Base-by-base conservation (phyloP, 768 basidiomycete species). In the Kwoniella shandongensis region DNA sequence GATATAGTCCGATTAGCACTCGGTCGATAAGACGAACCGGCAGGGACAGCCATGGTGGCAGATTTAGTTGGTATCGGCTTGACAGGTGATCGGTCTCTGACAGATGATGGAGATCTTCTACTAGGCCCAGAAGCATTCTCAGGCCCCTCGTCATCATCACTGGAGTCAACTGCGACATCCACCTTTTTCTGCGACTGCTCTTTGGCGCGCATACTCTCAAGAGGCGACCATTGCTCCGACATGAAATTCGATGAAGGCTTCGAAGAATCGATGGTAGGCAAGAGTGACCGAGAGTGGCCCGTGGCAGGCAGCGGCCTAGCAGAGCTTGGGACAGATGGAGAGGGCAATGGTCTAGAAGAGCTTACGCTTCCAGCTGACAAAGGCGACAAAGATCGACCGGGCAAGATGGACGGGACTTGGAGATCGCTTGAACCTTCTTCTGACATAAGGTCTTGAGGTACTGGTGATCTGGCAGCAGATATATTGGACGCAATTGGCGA, bases 121-220 rank as follows among this genome's bases (percentile, higher is more conserved):
- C 44, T 36, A 7, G 44, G 46, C 10, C 59, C 48, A 5, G 62
- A 57, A n/a, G 69, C 66, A 20, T 57, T 53, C 52, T 73, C 72
- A 3, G 72, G 72, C 4, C 57, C 66, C 10, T 47, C 58, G n/a
- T 69, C 71, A 17, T 70, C 72, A 51, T 70, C 72, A 44, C 63
- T 67, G 4, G 69, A 73, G 38, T 73, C 66, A n/a, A 40, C 25
- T 25, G 52, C 49, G 1, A 35, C 30, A 22, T 5, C 39, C 4
- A 40, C 18, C 41, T 40, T 53, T 36, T 13, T 26, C 44, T 20
- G 38, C 52, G 26, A 2, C 12, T 30, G 17, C 22, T 35, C 23
- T 17, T 53, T 17, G 44, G 41, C 39, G 11, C 44, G 39, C 49
- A 50, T 44, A 23, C 40, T 47, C 25, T 61, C 59, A 0, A 65